Base-by-base conservation (phyloP, 768 basidiomycete species). In the Boletus reticuloceps region DNA sequence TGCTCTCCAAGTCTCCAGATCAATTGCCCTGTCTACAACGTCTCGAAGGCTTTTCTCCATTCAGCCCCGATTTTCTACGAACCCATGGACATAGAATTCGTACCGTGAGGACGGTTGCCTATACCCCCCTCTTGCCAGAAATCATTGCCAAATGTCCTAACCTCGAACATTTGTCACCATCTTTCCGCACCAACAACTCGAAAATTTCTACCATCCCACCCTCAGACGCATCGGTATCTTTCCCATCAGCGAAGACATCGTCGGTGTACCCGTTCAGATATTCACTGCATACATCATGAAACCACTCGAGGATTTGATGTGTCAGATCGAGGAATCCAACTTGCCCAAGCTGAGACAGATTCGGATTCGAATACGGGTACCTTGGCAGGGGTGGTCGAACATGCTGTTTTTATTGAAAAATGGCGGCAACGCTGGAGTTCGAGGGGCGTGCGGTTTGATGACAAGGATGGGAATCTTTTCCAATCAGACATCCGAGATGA, bases 1-100 rank as follows among this genome's bases (percentile, higher is more conserved):
- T 72, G 56, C 65, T 79, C 17, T 65, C 71, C 47, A 56, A 65
- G 14, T 64, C 68, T 4, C 58, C 72, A 0, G 57, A 66, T 31
- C 74, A 77, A 39, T 65, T 80, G 4, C 78, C 79, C 2, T 60
- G 58, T 14, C 64, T 80, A 16, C 65, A 69, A 12, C 71, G 77
- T n/a, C 68, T 80, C 34, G 79, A 80, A 52, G 70, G 74, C 9
- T 70, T 72, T 43, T 77, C 77, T 7, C 68, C 76, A 2, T 76
- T 79, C 32, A 77, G 69, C 32, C 65, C 69, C 6, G 64, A 70
- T 41, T 80, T 80, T 55, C 65, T 80, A 58, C 50, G 56, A 19
- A 67, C 69, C 0, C 76, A 80, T 39, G 79, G 79, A 5, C 57
- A 58, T 45, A 79, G 79, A 63, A 70, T 80, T 38, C 69, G 69